Base-by-base conservation (phyloP, 106 monocot species). In the Hemerocallis citrina region DNA sequence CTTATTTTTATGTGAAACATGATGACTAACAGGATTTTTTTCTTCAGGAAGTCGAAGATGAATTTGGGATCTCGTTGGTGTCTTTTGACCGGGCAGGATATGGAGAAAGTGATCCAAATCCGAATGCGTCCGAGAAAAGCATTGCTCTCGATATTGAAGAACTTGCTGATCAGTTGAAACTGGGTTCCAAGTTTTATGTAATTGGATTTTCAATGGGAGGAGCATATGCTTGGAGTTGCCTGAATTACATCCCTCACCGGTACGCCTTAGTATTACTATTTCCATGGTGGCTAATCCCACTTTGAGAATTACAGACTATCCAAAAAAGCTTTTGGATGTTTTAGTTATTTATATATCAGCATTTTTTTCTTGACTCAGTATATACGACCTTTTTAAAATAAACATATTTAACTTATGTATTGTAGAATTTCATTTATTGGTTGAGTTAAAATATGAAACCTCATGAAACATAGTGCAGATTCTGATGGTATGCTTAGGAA, bases 81-180 rank as follows among this genome's bases (percentile, higher is more conserved):
- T 61, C 73, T 34, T 83, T 78, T 68, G 83, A 83, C 30, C 69
- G 83, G 64, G 31, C 83, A 52, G 83, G 83, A 8, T 83, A 83
- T 71, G 83, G 83, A 30, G 83, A 83, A 66, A 83, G 83, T 64
- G 83, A 83, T 77, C 77, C 83, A 34, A 40, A 83, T 37, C 83
- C 83, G n/a, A 58, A 58, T 41, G 58, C 48, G 52, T 49, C 73
- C 14, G 74, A 44, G 10, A 78, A 78, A 67, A 71, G 74, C 57
- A 78, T 31, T 34, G 73, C 73, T 36, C 47, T 70, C 14, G 83
- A 83, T 74, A 54, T 83, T 37, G 74, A 77, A 67, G 83, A 83
- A 71, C 69, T 83, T 58, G 83, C 83, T 34, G 74, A 71, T 41
- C 65, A 40, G 62, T 59, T 83, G 55, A 35, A 71, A 15, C 52